Evolutionary conservation across 1,284 basidiomycete genomes (phyloP).

Genomic region (Chiua sp.): DNA sequence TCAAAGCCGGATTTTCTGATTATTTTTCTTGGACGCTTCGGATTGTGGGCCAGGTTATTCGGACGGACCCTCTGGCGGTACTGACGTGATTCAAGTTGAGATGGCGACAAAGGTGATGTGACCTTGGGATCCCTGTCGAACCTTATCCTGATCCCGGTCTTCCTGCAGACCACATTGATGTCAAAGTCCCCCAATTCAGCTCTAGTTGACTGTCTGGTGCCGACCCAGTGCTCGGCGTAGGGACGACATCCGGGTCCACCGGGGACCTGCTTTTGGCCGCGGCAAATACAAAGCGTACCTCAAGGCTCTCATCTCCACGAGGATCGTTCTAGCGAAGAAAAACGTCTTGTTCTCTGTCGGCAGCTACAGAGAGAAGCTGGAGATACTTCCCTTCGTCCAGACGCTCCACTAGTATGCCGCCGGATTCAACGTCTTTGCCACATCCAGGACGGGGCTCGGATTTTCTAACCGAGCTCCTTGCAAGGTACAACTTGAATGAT

Average conservation of each 20-base stretch:
- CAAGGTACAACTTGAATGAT: conserved; percentile 59
- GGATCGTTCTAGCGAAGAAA: conserved; percentile 94
- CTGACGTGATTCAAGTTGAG: conserved; percentile 98
- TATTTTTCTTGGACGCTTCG: too few species aligned
- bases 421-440: conserved; percentile 97
- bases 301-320: conserved; percentile 96
- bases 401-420: conserved; percentile 93
- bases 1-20: too few species aligned
- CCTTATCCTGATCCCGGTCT: conserved; percentile 90
- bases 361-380: conserved; percentile 97
- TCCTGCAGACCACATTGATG: conserved; percentile 93
- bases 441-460: conserved; percentile 96
- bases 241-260: conserved; percentile 99
- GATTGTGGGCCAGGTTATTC: too few species aligned
- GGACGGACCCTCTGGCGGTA: too few species aligned
- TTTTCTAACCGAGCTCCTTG: conserved; percentile 88
- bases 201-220: conserved; percentile 96
- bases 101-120: conserved; percentile 99
- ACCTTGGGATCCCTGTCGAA: conserved; percentile 86
- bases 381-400: conserved; percentile 96
- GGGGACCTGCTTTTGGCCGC: conserved; percentile 98
- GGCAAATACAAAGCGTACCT: conserved; percentile 99
- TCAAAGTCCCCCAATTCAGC: conserved; percentile 99
- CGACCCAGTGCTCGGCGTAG: conserved; percentile 98
- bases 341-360: conserved; percentile 96